These are phyloP conservation scores for Mycena citricolor DNA, from an alignment of 1,284 basidiomycete genomes.

Conservation along the genomic window DNA sequence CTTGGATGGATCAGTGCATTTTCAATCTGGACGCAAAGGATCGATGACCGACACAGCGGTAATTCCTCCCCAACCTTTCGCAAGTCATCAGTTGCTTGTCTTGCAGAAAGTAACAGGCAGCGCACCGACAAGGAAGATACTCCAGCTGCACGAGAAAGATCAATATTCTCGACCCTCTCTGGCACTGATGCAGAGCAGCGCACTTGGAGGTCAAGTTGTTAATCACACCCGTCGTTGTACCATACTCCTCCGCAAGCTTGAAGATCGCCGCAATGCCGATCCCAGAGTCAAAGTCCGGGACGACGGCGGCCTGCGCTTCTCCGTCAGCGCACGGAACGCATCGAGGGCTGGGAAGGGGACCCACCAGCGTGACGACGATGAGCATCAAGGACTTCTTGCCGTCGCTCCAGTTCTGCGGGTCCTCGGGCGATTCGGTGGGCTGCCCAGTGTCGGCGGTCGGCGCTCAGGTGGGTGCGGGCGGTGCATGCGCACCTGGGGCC, in stretches of 20 bases:
- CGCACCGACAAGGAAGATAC: constrained; percentile 63
- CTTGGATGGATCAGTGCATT: constrained; percentile 3
- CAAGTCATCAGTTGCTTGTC: constrained; percentile 7
- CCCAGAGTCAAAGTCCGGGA: constrained; percentile 69
- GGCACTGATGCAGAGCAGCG: no score
- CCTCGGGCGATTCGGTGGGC: constrained; percentile 59
- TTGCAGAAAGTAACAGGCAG: neutral
- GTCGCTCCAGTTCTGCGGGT: constrained; percentile 63
- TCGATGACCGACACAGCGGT: constrained; percentile 43
- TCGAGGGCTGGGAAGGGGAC: neutral
- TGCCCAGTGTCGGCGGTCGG: constrained; percentile 56
- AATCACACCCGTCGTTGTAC: constrained; percentile 58
- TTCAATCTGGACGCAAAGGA: no score
- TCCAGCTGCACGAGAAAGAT: constrained; percentile 47
- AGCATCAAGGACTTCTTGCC: constrained; percentile 53
- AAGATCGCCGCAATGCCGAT: constrained; percentile 66
- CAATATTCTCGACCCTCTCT: constrained; percentile 4
- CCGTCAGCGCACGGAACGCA: neutral
- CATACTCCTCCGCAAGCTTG: constrained; percentile 53
- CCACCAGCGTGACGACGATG: constrained; percentile 52
- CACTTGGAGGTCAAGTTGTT: constrained; percentile 66
- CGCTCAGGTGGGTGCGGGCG: constrained; percentile 48
- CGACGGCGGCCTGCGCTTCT: constrained; percentile 54
- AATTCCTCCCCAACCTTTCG: constrained; percentile 53
- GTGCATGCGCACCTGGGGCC: constrained; percentile 37